Base-by-base conservation (phyloP, 441 rosid species). In the Mallotus japonicus region DNA sequence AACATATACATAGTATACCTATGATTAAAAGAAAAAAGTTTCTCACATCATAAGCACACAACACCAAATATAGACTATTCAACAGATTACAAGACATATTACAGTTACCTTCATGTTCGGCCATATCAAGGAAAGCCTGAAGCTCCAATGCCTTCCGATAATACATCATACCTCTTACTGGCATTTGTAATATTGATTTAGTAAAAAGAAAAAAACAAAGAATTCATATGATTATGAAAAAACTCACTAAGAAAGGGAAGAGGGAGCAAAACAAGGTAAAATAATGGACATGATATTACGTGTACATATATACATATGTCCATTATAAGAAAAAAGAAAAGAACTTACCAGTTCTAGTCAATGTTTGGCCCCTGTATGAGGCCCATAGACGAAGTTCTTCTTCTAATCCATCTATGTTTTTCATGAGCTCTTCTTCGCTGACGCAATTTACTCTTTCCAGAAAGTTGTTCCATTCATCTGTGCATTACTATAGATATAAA, bases 81-180 rank as follows among this genome's bases (percentile, higher is more conserved):
- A 58, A 50, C 28, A 72, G 62, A 53, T 62, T 66, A 24, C 13
- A 59, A n/a, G 51, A 74, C 17, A 75, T 66, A 75, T 58, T 76
- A 69, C n/a, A 74, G 9, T 28, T 79, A 94, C 99, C 99, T 86
- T 96, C 99, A 78, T 92, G 86, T 79, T 83, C 81, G 75, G 98
- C 99, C 98, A 96, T 96, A 83, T 96, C 99, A 83, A 96, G 97
- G 83, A 96, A 96, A 72, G 99, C 96, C 84, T 96, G 99, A 76
- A 96, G 97, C 83, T 96, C 99, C 94, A 96, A 84, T 28, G 99
- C 99, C 85, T 87, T 89, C 47, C 99, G 90, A 76, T 87, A 90
- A 83, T 96, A 96, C 99, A 96, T 96, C 98, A 96, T 96, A 70
- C 99, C 99, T 85, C 99, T 84, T 16, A 96, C 99, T 94, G 88